phyloP scores from a whole-genome alignment of 2,329 filamentous ascomycete genomes.

The Pseudogymnoascus sp. region DNA sequence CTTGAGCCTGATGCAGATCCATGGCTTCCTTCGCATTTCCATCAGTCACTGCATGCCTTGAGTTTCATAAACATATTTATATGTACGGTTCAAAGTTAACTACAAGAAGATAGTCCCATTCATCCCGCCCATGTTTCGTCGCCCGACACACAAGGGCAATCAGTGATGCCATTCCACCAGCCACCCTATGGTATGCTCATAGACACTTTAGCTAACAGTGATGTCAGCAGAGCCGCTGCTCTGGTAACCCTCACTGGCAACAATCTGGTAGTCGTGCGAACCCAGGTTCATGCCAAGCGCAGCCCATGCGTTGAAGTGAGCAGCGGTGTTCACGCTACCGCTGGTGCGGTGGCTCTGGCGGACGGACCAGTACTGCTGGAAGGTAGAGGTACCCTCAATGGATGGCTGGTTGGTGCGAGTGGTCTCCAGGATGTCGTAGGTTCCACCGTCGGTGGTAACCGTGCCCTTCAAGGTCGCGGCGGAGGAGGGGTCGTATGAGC shows the following conservation, averaged over 20 bases:
- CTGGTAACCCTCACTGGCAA: conserved; percentile 44
- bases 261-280: conserved; percentile 41
- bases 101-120: background rate
- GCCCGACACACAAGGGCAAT: background rate
- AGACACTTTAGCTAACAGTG: conserved; percentile 28
- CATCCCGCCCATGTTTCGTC: background rate
- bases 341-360: conserved; percentile 38
- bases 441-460: conserved; percentile 42
- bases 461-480: conserved; percentile 40
- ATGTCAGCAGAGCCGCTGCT: conserved; percentile 39
- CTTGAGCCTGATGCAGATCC: background rate
- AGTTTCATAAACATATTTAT: background rate
- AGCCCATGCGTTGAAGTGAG: conserved; percentile 44
- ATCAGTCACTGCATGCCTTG: background rate
- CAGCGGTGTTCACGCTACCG: conserved; percentile 39
- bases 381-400: conserved; percentile 38
- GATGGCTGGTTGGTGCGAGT: conserved; percentile 30
- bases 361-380: conserved; percentile 44
- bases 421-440: conserved; percentile 35
- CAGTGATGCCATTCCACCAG: background rate
- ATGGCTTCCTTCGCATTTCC: background rate
- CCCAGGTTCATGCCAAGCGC: conserved; percentile 37
- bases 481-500: conserved; percentile 39
- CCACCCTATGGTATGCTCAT: too few species aligned
- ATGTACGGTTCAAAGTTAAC: background rate